These are phyloP conservation scores for Cytospora leucostoma DNA, from an alignment of 2,329 filamentous ascomycete species.

Conservation along the genomic window DNA sequence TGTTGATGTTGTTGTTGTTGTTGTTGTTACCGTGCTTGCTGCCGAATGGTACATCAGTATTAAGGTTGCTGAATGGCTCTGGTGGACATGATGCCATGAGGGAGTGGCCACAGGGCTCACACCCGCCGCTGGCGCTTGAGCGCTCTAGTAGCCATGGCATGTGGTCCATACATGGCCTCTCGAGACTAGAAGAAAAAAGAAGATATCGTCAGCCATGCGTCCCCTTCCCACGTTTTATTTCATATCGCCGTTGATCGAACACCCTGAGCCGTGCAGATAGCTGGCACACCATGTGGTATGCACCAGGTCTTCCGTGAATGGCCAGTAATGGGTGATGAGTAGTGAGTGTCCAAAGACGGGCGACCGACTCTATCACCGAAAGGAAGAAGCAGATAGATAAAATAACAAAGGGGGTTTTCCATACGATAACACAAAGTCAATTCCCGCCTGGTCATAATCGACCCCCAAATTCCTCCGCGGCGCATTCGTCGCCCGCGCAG, in stretches of 20 bases:
- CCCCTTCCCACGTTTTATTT: slow-evolving; percentile 2
- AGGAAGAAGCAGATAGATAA: slow-evolving; percentile 68
- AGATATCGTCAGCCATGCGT: slow-evolving; percentile 19
- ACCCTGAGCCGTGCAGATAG: slow-evolving; percentile 4
- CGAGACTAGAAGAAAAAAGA: slow-evolving; percentile 63
- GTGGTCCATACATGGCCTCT: slow-evolving; percentile 92
- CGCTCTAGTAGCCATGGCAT: slow-evolving; percentile 74
- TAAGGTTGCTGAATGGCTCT: slow-evolving; percentile 55
- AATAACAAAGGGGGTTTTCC: slow-evolving; percentile 61
- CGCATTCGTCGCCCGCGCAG: slow-evolving; percentile 27
- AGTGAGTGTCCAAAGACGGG: slow-evolving; percentile 2
- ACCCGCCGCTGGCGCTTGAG: slow-evolving; percentile 57
- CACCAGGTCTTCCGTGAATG: no score
- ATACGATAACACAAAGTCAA: slow-evolving; percentile 92
- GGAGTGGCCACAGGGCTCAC: slow-evolving; percentile 79
- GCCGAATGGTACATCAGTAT: slow-evolving; percentile 56
- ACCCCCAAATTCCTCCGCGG: slow-evolving; percentile 46
- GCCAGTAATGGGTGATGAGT: slow-evolving; percentile 4
- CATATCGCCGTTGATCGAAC: slow-evolving; percentile 8
- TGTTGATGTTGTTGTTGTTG: slow-evolving; percentile 32
- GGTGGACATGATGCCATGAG: slow-evolving; percentile 92
- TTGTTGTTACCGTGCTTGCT: slow-evolving; percentile 44
- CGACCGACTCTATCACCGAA: slow-evolving; percentile 44
- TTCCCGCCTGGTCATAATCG: slow-evolving; percentile 80
- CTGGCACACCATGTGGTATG: background rate